Conservation (phyloP, 176 grass and related monocot genomes). For the Urochloa ruziziensis region DNA sequence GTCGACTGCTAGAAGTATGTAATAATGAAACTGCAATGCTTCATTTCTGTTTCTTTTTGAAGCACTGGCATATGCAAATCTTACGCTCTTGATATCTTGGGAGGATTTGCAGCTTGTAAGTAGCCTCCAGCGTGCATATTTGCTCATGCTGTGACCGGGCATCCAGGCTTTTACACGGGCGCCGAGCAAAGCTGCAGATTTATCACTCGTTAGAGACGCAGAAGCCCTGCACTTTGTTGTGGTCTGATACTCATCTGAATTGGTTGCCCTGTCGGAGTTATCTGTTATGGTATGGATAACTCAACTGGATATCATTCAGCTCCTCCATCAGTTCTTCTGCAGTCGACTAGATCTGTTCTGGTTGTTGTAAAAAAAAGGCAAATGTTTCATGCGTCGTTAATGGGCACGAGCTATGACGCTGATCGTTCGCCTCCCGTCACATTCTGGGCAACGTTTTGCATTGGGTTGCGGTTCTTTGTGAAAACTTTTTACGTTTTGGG, state of each 20-base stretch:
- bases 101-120: not conserved
- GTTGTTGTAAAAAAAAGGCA: too few species aligned
- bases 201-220: not conserved
- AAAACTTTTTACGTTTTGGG: too few species aligned
- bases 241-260: not conserved
- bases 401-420: too few species aligned
- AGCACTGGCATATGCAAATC: not conserved
- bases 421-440: too few species aligned
- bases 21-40: slow-evolving; percentile 40
- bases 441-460: too few species aligned
- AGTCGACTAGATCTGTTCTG: slow-evolving; percentile 10
- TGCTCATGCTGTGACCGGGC: too few species aligned
- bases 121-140: not conserved
- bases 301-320: not conserved
- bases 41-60: not conserved
- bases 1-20: not conserved
- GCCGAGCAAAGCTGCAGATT: not conserved
- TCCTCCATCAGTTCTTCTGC: not conserved
- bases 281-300: not conserved
- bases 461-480: too few species aligned
- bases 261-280: not conserved
- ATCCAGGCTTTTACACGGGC: not conserved
- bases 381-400: too few species aligned
- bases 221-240: not conserved
- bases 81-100: not conserved